Percentiles rank a stretch among this genome's conserved stretches.
phyloP scores from a whole-genome alignment of 768 basidiomycete species.

The Tylopilus intermedius region DNA sequence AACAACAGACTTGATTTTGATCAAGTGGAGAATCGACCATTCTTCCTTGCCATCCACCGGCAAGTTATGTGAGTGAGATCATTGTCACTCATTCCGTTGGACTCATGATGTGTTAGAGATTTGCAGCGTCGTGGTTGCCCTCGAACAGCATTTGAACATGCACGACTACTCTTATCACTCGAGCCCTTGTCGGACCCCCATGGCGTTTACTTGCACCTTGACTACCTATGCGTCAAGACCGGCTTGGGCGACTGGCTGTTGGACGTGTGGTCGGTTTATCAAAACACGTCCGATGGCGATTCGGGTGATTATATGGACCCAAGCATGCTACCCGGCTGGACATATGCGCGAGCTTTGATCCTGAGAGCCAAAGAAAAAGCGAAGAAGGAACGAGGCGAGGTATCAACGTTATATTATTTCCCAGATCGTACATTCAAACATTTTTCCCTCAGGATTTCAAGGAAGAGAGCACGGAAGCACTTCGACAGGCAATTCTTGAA shows the following conservation, averaged over 20 bases:
- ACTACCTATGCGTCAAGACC: conserved; percentile 79
- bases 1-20: conserved; percentile 85
- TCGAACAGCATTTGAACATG: conserved; percentile 88
- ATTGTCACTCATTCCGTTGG: background rate
- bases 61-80: conserved; percentile 62
- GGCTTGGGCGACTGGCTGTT: conserved; percentile 79
- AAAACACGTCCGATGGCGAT: conserved; percentile 4
- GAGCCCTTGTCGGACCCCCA: conserved; percentile 90
- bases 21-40: conserved; percentile 84
- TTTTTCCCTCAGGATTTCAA: conserved; percentile 39
- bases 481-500: conserved; percentile 65
- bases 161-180: conserved; percentile 76
- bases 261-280: conserved; percentile 43
- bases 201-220: conserved; percentile 75
- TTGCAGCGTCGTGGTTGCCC: conserved; percentile 85
- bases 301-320: conserved; percentile 41
- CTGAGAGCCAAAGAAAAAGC: conserved; percentile 49
- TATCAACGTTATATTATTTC: conserved; percentile 5
- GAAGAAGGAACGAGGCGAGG: conserved; percentile 38
- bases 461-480: conserved; percentile 56
- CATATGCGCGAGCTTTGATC: conserved; percentile 66
- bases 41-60: conserved; percentile 84
- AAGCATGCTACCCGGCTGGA: conserved; percentile 71
- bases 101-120: conserved; percentile 45
- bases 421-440: conserved; percentile 3